Base-by-base conservation (phyloP, 2,329 filamentous ascomycete genomes). In the Pseudogymnoascus sp. region DNA sequence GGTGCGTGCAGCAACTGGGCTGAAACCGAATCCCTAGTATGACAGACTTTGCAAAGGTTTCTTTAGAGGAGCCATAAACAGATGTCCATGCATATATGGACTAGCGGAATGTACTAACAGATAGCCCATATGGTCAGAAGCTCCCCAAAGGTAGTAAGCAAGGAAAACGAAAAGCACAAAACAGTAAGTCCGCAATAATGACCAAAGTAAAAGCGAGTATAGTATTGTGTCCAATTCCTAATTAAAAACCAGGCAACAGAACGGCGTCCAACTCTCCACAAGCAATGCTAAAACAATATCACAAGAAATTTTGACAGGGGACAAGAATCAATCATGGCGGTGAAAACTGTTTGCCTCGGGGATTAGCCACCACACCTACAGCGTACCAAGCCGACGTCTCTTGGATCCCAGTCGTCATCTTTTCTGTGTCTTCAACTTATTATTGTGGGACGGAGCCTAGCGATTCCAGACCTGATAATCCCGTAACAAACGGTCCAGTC, bases 1-100 rank as follows among this genome's bases (percentile, higher is more conserved):
- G 50, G 50, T 57, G 50, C 50, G n/a, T 57, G 50, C 50, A 57
- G 50, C n/a, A 57, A 57, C 50, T 17, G 17, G 26, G 50, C 50
- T 57, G 28, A 57, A 19, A 57, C 50, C 33, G 28, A 57, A 57
- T 15, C n/a, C 26, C 50, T 57, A 57, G 50, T 57, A 33, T 57
- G 50, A 33, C 50, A 57, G 28, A 33, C 28, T 7, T 31, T 15
- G 10, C 26, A 19, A 33, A 57, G 26, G 26, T 13, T 33, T 33
- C 17, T 33, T 33, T 33, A 11, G 50, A 57, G 28, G 50, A 15
- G 26, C 50, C 50, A 57, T 33, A 57, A 57, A 33, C 50, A 57
- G 50, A 57, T 57, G 50, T 15, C 7, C 26, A 57, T 57, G 50
- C 50, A 57, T 57, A 33, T 33, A 33, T 57, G 17, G 50, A 33